These are phyloP conservation scores for Erodium texanum DNA, from an alignment of 441 rosid genomes.

Conservation along the genomic window DNA sequence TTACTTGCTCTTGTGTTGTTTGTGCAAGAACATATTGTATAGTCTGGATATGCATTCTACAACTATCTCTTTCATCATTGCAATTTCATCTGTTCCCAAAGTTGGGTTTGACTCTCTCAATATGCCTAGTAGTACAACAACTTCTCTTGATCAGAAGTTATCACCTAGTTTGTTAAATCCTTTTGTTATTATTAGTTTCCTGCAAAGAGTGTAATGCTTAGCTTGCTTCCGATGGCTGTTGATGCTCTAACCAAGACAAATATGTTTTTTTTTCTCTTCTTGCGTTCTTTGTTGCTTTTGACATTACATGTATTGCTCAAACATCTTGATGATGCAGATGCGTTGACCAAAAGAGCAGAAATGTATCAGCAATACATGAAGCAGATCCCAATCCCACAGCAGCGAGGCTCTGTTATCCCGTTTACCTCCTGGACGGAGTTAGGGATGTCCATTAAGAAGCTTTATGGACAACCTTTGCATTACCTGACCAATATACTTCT, in stretches of 20 bases:
- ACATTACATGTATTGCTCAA: neutral
- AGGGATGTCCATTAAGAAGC: slow-evolving; percentile 55
- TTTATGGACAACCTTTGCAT: slow-evolving; percentile 81
- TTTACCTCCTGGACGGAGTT: slow-evolving; percentile 66
- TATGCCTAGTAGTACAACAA: neutral
- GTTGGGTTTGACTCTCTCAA: too few relatives aligned
- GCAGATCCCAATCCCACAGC: slow-evolving; percentile 41
- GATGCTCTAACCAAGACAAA: neutral
- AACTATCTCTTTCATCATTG: neutral
- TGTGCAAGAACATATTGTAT: neutral
- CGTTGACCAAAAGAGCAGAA: slow-evolving; percentile 51
- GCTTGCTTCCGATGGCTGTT: neutral
- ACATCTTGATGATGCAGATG: slow-evolving; percentile 25
- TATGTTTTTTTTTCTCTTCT: neutral
- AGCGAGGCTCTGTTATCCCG: slow-evolving; percentile 66
- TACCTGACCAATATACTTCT: slow-evolving; percentile 64
- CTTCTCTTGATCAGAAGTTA: neutral
- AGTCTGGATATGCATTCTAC: neutral
- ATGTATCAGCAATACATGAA: slow-evolving; percentile 83
- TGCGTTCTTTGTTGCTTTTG: neutral
- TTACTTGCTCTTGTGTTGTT: neutral
- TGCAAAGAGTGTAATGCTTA: neutral
- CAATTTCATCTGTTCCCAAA: too few relatives aligned
- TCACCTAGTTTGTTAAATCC: neutral
- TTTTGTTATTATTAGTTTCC: neutral